Conservation (phyloP, 306 rosid genomes). For the Rosa chinensis region DNA sequence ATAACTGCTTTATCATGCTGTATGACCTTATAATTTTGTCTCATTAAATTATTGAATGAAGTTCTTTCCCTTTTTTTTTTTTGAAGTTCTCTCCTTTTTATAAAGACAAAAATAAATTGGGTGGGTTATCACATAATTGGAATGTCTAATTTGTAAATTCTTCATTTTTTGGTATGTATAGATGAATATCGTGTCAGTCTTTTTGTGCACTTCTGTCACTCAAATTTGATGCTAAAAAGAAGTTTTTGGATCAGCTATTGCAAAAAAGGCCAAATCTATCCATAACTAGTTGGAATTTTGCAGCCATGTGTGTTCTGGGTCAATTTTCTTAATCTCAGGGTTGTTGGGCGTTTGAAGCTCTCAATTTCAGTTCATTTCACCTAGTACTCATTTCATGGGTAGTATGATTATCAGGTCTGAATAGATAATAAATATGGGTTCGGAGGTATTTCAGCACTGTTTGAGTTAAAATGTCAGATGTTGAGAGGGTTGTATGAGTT, state of each 20-base stretch:
- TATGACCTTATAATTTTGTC: neutral
- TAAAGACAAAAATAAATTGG: neutral
- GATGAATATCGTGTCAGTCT: neutral
- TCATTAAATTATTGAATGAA: neutral
- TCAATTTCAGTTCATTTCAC: neutral
- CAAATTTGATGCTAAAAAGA: neutral
- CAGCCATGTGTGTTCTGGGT: neutral
- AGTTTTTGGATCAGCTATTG: neutral
- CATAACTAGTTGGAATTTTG: neutral
- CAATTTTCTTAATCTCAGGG: neutral
- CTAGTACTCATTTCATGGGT: neutral
- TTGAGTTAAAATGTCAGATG: neutral
- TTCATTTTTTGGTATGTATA: neutral
- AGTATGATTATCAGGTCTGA: neutral
- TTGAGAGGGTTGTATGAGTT: neutral
- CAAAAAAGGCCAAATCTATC: neutral
- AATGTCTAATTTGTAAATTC: neutral
- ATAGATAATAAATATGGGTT: neutral
- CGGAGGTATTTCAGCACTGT: neutral
- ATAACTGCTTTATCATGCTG: neutral
- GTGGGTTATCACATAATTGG: neutral
- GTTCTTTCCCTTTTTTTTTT: neutral
- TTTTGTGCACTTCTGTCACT: neutral
- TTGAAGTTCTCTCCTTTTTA: neutral
- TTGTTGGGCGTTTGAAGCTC: neutral